Conservation (phyloP, 192 early-diverging fungal genomes). For the Gaertneriomyces semiglobifer region DNA sequence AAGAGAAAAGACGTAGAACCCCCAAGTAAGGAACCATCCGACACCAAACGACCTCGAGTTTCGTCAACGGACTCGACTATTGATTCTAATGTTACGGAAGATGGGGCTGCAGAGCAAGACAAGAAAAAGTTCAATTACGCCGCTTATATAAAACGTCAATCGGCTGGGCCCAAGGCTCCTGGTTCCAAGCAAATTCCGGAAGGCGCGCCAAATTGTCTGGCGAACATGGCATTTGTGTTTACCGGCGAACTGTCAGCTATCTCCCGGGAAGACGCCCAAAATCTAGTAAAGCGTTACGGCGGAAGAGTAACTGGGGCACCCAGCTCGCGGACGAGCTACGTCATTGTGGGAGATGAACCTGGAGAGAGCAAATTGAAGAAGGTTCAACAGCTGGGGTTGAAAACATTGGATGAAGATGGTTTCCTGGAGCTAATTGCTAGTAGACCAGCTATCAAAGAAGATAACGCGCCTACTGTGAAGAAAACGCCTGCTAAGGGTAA, state of each 20-base stretch:
- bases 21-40: not conserved
- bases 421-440: constrained; percentile 76
- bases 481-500: constrained; percentile 35
- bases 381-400: constrained; percentile 63
- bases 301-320: constrained; percentile 73
- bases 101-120: not conserved
- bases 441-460: constrained; percentile 31
- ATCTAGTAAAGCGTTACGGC: constrained; percentile 85
- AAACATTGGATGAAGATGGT: constrained; percentile 77
- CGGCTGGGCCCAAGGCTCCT: constrained; percentile 49
- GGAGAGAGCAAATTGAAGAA: constrained; percentile 83
- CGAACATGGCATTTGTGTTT: constrained; percentile 84
- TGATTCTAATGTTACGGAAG: not conserved
- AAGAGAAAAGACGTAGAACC: not conserved
- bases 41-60: not conserved
- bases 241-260: constrained; percentile 84
- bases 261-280: constrained; percentile 68
- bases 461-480: constrained; percentile 27
- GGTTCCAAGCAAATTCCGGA: constrained; percentile 69
- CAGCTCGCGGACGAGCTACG: constrained; percentile 79
- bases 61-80: not conserved
- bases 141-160: not conserved
- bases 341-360: constrained; percentile 83
- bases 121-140: constrained; percentile 28
- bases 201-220: constrained; percentile 70